Conservation (phyloP, 1,139 yeast genomes). For the Hansenula sp. region DNA sequence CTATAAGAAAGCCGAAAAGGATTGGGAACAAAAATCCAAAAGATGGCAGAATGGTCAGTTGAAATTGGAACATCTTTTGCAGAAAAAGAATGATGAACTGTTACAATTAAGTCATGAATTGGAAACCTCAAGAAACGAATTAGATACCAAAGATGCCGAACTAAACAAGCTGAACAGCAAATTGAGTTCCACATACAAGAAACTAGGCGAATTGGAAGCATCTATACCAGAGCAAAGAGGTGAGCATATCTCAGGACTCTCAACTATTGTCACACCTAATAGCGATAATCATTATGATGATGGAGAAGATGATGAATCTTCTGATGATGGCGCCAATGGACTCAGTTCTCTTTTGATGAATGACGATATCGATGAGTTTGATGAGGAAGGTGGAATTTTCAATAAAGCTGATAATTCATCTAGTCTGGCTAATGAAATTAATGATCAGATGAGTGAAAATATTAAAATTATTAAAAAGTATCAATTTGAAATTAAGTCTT, state of each 20-base stretch:
- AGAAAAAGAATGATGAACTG: conserved; percentile 25
- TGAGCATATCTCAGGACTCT: not conserved
- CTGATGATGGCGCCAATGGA: conserved; percentile 2
- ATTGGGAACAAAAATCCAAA: conserved; percentile 17
- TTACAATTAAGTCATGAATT: conserved; percentile 22
- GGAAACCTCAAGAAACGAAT: conserved; percentile 22
- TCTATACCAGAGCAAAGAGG: not conserved
- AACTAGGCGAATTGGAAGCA: not conserved
- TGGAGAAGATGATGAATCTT: not conserved
- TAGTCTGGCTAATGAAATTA: conserved; percentile 13
- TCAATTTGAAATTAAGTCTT: conserved; percentile 17
- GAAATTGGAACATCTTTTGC: conserved; percentile 19
- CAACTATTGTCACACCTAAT: not conserved
- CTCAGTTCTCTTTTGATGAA: not conserved
- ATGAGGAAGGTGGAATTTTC: conserved; percentile 1
- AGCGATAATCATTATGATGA: not conserved
- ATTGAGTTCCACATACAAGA: not conserved
- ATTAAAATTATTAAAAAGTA: conserved; percentile 6
- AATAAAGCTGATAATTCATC: not conserved
- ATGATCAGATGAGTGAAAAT: conserved; percentile 12
- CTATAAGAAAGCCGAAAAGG: conserved; percentile 15
- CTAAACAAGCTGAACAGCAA: conserved; percentile 4
- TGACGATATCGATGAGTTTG: conserved; percentile 26
- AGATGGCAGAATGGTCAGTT: conserved; percentile 23
- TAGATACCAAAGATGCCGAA: conserved; percentile 10